phyloP scores from a whole-genome alignment of 768 basidiomycete species.

The Phylloporus rhodoxanthus region DNA sequence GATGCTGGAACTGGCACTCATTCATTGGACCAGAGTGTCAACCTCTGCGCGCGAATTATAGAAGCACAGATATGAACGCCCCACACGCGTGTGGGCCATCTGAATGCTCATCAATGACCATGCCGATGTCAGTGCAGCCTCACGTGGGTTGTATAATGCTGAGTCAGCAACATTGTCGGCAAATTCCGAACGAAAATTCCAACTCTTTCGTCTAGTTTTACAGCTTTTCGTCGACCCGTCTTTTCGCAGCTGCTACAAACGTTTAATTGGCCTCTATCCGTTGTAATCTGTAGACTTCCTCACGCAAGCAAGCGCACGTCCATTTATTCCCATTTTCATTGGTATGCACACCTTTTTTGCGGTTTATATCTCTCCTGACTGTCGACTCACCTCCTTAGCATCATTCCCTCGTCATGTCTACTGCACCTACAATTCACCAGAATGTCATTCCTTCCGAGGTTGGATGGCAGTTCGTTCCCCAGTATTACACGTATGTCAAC shows the following conservation, averaged over 20 bases:
- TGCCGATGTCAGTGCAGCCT: too few species aligned
- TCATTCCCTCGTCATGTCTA: conserved; percentile 35
- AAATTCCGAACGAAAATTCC: conserved; percentile 29
- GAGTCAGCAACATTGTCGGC: conserved; percentile 27
- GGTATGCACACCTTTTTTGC: conserved; percentile 11
- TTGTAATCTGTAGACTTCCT: conserved; percentile 36
- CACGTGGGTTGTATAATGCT: conserved; percentile 8
- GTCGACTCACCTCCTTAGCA: conserved; percentile 14
- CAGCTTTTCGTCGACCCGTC: conserved; percentile 19
- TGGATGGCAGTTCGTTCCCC: conserved; percentile 98
- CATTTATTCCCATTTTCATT: conserved; percentile 31
- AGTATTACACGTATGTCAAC: conserved; percentile 99
- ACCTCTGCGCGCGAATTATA: too few species aligned
- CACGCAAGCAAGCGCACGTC: conserved; percentile 31
- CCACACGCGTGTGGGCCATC: too few species aligned
- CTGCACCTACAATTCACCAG: conserved; percentile 44
- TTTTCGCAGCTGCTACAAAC: conserved; percentile 22
- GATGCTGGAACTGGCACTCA: too few species aligned
- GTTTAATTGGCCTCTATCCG: conserved; percentile 26
- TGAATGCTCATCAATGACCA: too few species aligned
- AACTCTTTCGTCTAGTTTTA: conserved; percentile 13
- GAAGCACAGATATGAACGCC: too few species aligned
- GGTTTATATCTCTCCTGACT: conserved; percentile 2
- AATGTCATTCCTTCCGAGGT: conserved; percentile 88
- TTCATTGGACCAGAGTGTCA: too few species aligned